Percentiles rank a stretch among this genome's conserved stretches.
Conservation (phyloP, 1,139 yeast genomes). For the Wickerhamomyces sp. region DNA sequence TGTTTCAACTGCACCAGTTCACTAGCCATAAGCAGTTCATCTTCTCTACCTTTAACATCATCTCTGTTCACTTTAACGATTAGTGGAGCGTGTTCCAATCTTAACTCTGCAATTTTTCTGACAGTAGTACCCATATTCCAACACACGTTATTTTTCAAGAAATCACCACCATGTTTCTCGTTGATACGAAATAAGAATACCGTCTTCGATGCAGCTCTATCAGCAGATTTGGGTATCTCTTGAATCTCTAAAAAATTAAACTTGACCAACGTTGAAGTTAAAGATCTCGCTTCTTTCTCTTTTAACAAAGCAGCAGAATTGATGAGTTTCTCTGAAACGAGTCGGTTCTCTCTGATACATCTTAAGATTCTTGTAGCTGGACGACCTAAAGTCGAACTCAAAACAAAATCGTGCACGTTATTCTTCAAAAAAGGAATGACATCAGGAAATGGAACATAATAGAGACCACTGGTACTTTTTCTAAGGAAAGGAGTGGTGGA, state of each 20-base stretch:
- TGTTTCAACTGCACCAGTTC: constrained; percentile 69
- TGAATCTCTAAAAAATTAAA: constrained; percentile 68
- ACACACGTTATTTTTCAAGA: constrained; percentile 49
- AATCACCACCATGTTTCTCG: constrained; percentile 42
- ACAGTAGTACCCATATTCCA: constrained; percentile 67
- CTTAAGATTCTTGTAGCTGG: constrained; percentile 61
- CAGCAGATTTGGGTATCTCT: constrained; percentile 89
- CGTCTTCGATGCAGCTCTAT: constrained; percentile 87
- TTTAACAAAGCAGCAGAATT: constrained; percentile 70
- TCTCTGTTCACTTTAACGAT: constrained; percentile 80
- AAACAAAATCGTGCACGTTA: constrained; percentile 53
- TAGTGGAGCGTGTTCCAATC: constrained; percentile 58
- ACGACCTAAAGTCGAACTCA: constrained; percentile 52
- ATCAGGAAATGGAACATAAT: constrained; percentile 38
- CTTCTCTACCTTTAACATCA: constrained; percentile 83
- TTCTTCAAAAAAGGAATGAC: constrained; percentile 44
- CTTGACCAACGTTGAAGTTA: constrained; percentile 49
- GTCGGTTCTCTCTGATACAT: constrained; percentile 58
- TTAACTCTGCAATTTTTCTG: constrained; percentile 49
- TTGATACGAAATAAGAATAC: constrained; percentile 77
- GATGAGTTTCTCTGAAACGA: constrained; percentile 83
- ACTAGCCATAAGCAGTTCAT: constrained; percentile 63
- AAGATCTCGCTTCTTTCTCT: constrained; percentile 69
- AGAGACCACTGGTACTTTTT: constrained; percentile 39
- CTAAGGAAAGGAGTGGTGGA: constrained; percentile 41